Evolutionary conservation across 305 asterid species (phyloP).

Genomic region (Euphrasia arctica): DNA sequence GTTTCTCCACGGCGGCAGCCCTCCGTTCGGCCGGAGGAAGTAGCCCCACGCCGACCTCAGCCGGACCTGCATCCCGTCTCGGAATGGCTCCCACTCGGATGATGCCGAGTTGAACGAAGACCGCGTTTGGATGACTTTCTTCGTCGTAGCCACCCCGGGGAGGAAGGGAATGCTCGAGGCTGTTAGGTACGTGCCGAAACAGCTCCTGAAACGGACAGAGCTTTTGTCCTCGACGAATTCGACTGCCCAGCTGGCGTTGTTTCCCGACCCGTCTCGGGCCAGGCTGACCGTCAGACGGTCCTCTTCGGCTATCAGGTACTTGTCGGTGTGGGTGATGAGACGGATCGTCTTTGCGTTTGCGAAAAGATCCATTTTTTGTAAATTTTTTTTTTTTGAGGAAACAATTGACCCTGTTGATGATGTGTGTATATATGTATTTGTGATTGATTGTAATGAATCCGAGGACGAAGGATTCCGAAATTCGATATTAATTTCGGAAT

Average conservation of each 20-base stretch:
- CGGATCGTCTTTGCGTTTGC: constrained; percentile 45
- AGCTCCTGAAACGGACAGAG: constrained; percentile 49
- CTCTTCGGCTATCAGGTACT: constrained; percentile 60
- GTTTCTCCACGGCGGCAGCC: constrained; percentile 69
- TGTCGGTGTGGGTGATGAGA: constrained; percentile 57
- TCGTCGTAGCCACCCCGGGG: constrained; percentile 50
- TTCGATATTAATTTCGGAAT: not conserved
- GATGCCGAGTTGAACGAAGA: constrained; percentile 38
- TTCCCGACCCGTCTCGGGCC: constrained; percentile 37
- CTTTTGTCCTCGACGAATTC: constrained; percentile 43
- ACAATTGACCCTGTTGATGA: constrained; percentile 8
- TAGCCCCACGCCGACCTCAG: constrained; percentile 57
- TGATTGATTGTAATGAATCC: constrained; percentile 4
- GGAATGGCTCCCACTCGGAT: constrained; percentile 59
- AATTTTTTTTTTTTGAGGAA: not conserved
- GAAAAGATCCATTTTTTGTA: constrained; percentile 59
- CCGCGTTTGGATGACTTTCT: not conserved
- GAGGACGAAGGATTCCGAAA: not conserved
- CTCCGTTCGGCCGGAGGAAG: constrained; percentile 52
- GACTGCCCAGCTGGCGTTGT: constrained; percentile 51
- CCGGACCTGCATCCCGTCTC: constrained; percentile 63
- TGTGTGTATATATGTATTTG: not conserved
- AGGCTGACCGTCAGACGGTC: constrained; percentile 46
- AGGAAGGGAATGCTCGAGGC: constrained; percentile 56
- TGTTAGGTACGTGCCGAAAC: constrained; percentile 62